Percentiles rank a stretch among this genome's conserved stretches.
These are phyloP conservation scores for Aeminium ludgeri DNA, from an alignment of 495 filamentous ascomycete species.

Conservation along the genomic window DNA sequence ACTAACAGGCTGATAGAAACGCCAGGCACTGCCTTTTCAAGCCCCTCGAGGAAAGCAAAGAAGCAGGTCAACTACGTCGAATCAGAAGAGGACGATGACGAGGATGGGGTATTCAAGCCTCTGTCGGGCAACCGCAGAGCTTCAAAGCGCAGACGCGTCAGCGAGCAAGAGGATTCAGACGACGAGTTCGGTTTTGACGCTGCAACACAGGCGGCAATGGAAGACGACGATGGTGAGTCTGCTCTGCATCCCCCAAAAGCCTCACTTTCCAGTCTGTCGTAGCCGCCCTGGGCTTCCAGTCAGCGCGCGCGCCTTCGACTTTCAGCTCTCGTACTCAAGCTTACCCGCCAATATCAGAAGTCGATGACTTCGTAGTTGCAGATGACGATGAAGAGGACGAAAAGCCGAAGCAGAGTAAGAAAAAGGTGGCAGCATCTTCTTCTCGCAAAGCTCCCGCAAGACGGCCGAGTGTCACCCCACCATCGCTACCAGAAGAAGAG, in stretches of 20 bases:
- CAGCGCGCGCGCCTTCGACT: neutral
- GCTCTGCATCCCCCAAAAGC: neutral
- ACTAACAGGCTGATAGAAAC: constrained; percentile 22
- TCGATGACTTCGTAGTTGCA: constrained; percentile 69
- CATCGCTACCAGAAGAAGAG: constrained; percentile 29
- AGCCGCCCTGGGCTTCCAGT: constrained; percentile 2
- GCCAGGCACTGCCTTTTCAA: constrained; percentile 29
- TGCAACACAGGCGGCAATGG: constrained; percentile 34
- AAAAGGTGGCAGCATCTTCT: constrained; percentile 50
- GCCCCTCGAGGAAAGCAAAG: constrained; percentile 41
- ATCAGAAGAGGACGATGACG: constrained; percentile 44
- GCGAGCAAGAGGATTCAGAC: constrained; percentile 38
- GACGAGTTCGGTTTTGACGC: constrained; percentile 52
- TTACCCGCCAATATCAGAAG: constrained; percentile 30
- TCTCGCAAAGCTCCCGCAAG: constrained; percentile 39
- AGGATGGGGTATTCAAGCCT: constrained; percentile 33
- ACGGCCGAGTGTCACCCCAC: constrained; percentile 10
- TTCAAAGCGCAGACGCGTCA: constrained; percentile 22
- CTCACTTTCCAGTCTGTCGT: constrained; percentile 1
- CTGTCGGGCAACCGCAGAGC: constrained; percentile 21
- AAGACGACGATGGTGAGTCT: constrained; percentile 42
- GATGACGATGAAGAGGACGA: constrained; percentile 55
- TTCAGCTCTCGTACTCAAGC: neutral
- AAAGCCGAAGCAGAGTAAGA: constrained; percentile 48
- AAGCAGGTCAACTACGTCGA: constrained; percentile 50